Evolutionary conservation across 2,329 filamentous ascomycete species (phyloP), one percentile per base, ranked within the genome.

Genomic region (Cyanodermella asteris): DNA sequence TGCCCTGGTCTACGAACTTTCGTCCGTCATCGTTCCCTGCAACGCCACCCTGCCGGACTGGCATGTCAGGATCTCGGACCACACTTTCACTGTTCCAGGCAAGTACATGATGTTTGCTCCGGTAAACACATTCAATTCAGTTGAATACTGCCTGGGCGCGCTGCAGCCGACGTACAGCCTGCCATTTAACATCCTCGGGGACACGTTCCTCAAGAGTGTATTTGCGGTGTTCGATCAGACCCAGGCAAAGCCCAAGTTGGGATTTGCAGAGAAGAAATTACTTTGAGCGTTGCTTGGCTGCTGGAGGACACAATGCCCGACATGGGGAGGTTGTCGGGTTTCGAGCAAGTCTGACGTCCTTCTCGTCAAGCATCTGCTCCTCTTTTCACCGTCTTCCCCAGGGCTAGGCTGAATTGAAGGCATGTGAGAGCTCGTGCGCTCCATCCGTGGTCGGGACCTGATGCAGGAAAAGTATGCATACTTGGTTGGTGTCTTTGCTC

Each of bases 1-100:
- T 6, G 60, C 69, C 7, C 43, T 51, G 8, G 56, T 56, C 24
- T 42, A 47, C 5, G 38, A 42, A 13, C 28, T 45, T 22, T 43
- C 46, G 16, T 57, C 56, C 24, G 69, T 59, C 33, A 53, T 63
- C 11, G 64, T 67, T 28, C 65, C 66, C 2, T 73, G 69, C 43
- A 45, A 53, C 30, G 36, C 54, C 3, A 41, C 48, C 3, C 41
- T 60, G 18, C 68, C 68, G 1, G 57, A 61, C 34, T 49, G 72
- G 25, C 47, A 54, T 19, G 55, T 71, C 38, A 57, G 57, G 20
- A 38, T 72, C 18, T 58, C 56, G 2, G 49, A 52, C 13, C 50
- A 55, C 21, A 44, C 56, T 19, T 51, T 60, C 7, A 61, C 50
- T 12, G 51, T 73, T 5, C 56, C 63, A 0, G 65, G 66, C 2